These are phyloP conservation scores for Trichophaea hybrida DNA, from an alignment of 2,329 filamentous ascomycete genomes.

Conservation along the genomic window DNA sequence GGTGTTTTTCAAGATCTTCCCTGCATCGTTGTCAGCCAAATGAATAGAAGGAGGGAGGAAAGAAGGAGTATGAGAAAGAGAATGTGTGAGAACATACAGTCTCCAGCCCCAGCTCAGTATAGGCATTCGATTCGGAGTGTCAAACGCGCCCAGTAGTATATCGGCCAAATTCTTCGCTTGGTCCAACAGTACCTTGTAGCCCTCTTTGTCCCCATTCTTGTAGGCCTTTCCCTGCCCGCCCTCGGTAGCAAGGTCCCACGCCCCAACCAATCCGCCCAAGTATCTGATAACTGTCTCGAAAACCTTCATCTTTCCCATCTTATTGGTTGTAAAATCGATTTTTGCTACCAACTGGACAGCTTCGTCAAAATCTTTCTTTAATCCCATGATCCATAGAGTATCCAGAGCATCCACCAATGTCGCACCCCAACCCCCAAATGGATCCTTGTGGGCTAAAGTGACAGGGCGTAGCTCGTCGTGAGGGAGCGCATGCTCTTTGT, in stretches of 20 bases:
- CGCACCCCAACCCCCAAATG: constrained; percentile 84
- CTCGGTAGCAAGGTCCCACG: constrained; percentile 60
- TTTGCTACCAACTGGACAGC: constrained; percentile 53
- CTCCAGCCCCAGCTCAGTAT: constrained; percentile 66
- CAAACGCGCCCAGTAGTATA: constrained; percentile 67
- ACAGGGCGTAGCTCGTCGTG: constrained; percentile 77
- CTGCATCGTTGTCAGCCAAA: constrained; percentile 1
- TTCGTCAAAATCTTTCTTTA: constrained; percentile 65
- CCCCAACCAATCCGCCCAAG: constrained; percentile 68
- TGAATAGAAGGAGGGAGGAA: background rate
- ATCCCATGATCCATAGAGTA: constrained; percentile 73
- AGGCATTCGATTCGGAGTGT: constrained; percentile 90
- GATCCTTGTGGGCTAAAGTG: constrained; percentile 52
- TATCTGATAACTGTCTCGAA: constrained; percentile 91
- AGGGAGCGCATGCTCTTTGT: constrained; percentile 63
- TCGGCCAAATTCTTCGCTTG: constrained; percentile 71
- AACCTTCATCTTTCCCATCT: constrained; percentile 58
- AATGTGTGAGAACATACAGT: constrained; percentile 35
- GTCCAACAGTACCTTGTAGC: constrained; percentile 53
- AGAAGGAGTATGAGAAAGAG: constrained; percentile 9
- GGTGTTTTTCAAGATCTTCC: constrained; percentile 20
- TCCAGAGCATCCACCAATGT: constrained; percentile 72
- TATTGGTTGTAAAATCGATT: constrained; percentile 71
- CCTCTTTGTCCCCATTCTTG: constrained; percentile 35
- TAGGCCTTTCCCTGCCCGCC: background rate